A percentile compares a stretch with the other conserved stretches of the same genome.
Conservation (phyloP, 2,329 filamentous ascomycete species). For the Thermothelomyces thermophilus region DNA sequence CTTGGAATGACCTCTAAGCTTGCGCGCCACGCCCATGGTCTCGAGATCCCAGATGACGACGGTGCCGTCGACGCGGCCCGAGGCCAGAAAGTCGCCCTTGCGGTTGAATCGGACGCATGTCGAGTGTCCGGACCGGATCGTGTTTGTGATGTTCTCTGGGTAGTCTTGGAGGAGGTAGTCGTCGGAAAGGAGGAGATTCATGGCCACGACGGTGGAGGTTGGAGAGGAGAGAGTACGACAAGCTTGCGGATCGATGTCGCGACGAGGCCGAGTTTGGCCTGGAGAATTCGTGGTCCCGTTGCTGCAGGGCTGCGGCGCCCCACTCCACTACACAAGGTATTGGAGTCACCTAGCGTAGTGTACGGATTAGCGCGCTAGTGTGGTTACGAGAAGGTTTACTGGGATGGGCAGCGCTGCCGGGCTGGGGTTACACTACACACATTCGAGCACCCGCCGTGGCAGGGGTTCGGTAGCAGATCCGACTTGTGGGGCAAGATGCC, state of each 20-base stretch:
- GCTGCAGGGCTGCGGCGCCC: constrained; percentile 17
- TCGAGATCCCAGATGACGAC: constrained; percentile 96
- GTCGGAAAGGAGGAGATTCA: constrained; percentile 57
- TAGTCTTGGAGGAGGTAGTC: constrained; percentile 70
- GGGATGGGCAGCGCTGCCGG: not conserved
- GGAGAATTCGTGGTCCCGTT: not conserved
- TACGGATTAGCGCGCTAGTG: too few relatives aligned
- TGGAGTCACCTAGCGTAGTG: too few relatives aligned
- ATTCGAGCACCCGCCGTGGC: not conserved
- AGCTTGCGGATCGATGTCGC: not conserved
- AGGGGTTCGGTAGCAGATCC: constrained; percentile 10
- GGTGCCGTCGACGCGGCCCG: constrained; percentile 87
- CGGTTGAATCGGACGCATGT: constrained; percentile 80
- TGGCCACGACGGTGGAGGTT: constrained; percentile 28
- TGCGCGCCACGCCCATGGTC: constrained; percentile 92
- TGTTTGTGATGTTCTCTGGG: constrained; percentile 82
- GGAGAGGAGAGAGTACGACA: not conserved
- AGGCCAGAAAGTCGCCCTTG: constrained; percentile 88
- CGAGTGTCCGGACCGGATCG: constrained; percentile 66
- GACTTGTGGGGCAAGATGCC: not conserved
- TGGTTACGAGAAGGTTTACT: too few relatives aligned
- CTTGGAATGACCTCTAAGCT: constrained; percentile 85
- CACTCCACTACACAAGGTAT: too few relatives aligned
- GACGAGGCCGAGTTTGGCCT: constrained; percentile 1
- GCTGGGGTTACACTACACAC: too few relatives aligned